phyloP scores from a whole-genome alignment of 768 basidiomycete species.

The Lentinula sp. region DNA sequence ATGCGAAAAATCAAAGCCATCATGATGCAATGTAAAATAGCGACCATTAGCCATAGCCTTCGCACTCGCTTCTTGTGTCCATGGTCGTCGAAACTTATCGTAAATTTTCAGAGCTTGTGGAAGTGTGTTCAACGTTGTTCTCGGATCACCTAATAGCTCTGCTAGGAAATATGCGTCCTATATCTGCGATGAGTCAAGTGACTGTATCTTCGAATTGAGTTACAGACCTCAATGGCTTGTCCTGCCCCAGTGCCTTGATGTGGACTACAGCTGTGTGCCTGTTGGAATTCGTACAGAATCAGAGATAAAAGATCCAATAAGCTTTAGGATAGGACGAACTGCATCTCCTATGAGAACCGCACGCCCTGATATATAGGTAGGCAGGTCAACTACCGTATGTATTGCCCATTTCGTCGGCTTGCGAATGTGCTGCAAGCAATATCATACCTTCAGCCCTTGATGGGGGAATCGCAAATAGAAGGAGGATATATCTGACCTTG shows the following conservation, averaged over 20 bases:
- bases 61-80: neutral
- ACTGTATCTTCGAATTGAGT: neutral
- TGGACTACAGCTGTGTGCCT: conserved; percentile 34
- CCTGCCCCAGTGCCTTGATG: conserved; percentile 33
- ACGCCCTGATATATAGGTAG: conserved; percentile 20
- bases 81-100: conserved; percentile 3
- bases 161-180: conserved; percentile 6
- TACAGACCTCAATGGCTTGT: conserved; percentile 31
- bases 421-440: conserved; percentile 13
- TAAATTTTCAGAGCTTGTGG: neutral
- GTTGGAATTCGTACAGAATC: neutral
- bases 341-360: conserved; percentile 32
- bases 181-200: neutral
- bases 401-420: conserved; percentile 24
- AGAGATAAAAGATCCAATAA: neutral
- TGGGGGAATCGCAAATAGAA: neutral
- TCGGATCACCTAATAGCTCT: neutral
- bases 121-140: neutral
- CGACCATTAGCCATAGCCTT: conserved; percentile 1
- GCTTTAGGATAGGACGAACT: conserved; percentile 5
- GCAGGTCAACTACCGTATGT: conserved; percentile 20
- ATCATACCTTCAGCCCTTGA: neutral
- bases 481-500: conserved; percentile 19
- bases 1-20: conserved; percentile 2
- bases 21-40: conserved; percentile 1